phyloP scores from a whole-genome alignment of 306 rosid species.

The Mimosa pudica region DNA sequence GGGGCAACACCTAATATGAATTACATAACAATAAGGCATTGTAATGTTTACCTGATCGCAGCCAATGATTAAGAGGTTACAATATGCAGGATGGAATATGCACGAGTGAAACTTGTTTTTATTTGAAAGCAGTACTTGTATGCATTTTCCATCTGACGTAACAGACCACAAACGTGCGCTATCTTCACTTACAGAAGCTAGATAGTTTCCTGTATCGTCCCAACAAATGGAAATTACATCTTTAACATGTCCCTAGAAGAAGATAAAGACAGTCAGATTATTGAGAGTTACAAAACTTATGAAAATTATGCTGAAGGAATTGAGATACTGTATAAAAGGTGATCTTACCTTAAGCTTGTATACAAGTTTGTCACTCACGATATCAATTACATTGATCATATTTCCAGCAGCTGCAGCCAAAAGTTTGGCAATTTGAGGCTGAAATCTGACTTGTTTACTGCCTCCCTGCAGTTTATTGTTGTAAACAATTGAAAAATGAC shows the following conservation, averaged over 20 bases:
- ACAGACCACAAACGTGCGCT: slow-evolving; percentile 56
- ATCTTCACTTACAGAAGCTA: slow-evolving; percentile 69
- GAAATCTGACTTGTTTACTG: slow-evolving; percentile 61
- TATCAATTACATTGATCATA: slow-evolving; percentile 49
- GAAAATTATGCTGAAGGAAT: slow-evolving; percentile 13
- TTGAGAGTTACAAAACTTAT: slow-evolving; percentile 15
- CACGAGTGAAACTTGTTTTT: slow-evolving; percentile 67
- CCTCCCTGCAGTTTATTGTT: slow-evolving; percentile 57
- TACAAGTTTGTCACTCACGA: slow-evolving; percentile 35
- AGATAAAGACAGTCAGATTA: slow-evolving; percentile 21
- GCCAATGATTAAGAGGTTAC: slow-evolving; percentile 52
- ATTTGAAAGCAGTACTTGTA: slow-evolving; percentile 45
- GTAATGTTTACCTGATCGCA: slow-evolving; percentile 55
- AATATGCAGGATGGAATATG: slow-evolving; percentile 58
- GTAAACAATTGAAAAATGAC: slow-evolving; percentile 7
- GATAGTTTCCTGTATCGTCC: slow-evolving; percentile 52
- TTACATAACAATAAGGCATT: slow-evolving; percentile 4
- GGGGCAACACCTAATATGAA: slow-evolving; percentile 1
- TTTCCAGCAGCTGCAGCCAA: slow-evolving; percentile 57
- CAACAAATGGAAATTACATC: slow-evolving; percentile 65
- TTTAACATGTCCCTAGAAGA: slow-evolving; percentile 55
- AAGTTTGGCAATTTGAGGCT: slow-evolving; percentile 50
- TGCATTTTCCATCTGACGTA: slow-evolving; percentile 46
- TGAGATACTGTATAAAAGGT: background rate
- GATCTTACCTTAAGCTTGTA: slow-evolving; percentile 41